Base-by-base conservation (phyloP, 2,329 filamentous ascomycete genomes). In the Fusarium armeniacum region DNA sequence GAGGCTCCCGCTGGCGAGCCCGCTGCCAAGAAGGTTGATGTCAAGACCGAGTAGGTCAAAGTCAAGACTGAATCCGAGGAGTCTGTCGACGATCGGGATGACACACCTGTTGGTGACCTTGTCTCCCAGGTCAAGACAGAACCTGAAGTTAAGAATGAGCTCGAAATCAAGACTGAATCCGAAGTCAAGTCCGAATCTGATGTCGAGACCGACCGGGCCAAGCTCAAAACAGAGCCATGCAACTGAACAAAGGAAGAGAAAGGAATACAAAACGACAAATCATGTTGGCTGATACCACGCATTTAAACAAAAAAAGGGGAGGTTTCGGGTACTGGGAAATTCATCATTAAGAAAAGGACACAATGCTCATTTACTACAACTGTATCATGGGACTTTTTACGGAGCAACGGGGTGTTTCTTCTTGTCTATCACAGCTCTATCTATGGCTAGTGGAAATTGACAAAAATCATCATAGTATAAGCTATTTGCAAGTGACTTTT, bases 21-120 rank as follows among this genome's bases (percentile, higher is more conserved):
- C 32, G 81, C 86, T 5, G 83, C 87, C 22, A 91, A 91, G 84
- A 91, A 90, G 81, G 83, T 89, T 41, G 87, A 90, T 68, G 80
- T 76, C 75, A 87, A 87, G 81, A 76, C 81, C 46, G 77, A 78
- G 38, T 65, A 90, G 81, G 83, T 88, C 49, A 86, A 90, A 67
- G 79, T 76, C 75, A 87, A 87, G 81, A 76, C 80, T 45, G 77
- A 78, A 51, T 35, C 45, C 5, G 15, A 52, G 22, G 49, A 52
- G 49, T 12, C 12, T 12, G 15, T 40, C 35, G 38, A 40, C 36
- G 24, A 28, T n/a, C 24, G n/a, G 38, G n/a, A 30, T 24, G 24
- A 41, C 18, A 41, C 15, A 8, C 35, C 49, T 20, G 9, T 52
- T 8, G n/a, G 28, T 26, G 28, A 32, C 26, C 26, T 15, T 20